Conservation (phyloP, 2,329 filamentous ascomycete genomes). For the Delphinella strobiligena region DNA sequence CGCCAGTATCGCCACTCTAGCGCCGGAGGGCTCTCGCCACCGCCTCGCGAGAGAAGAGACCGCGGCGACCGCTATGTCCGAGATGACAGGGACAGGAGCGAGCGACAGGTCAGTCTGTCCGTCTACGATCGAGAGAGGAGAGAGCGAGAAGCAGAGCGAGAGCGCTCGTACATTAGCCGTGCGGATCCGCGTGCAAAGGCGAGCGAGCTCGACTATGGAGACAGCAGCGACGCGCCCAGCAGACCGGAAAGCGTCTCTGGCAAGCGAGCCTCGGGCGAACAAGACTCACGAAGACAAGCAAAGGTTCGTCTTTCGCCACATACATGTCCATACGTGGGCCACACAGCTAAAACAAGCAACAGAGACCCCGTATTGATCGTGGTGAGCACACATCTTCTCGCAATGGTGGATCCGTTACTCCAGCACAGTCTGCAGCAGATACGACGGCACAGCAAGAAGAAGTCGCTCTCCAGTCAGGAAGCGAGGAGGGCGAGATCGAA, state of each 20-base stretch:
- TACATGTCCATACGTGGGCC: slow-evolving; percentile 1
- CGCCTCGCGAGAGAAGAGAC: slow-evolving; percentile 15
- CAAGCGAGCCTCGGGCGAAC: slow-evolving; percentile 3
- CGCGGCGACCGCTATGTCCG: slow-evolving; percentile 16
- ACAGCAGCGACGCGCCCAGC: slow-evolving; percentile 53
- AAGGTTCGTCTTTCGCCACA: neutral
- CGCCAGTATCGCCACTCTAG: slow-evolving; percentile 77
- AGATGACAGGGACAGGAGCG: slow-evolving; percentile 22
- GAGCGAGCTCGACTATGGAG: slow-evolving; percentile 86
- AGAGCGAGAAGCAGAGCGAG: slow-evolving; percentile 80
- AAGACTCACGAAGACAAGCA: neutral
- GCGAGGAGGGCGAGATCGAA: slow-evolving; percentile 96
- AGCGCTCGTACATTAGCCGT: slow-evolving; percentile 70
- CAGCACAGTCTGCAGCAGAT: slow-evolving; percentile 21
- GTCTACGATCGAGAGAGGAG: slow-evolving; percentile 78
- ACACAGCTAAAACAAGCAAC: slow-evolving; percentile 4
- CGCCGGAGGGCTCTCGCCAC: slow-evolving; percentile 21
- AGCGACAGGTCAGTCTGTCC: slow-evolving; percentile 35
- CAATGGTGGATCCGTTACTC: slow-evolving; percentile 47
- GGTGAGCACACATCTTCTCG: slow-evolving; percentile 47
- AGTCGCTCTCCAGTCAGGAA: slow-evolving; percentile 64
- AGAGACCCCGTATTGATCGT: slow-evolving; percentile 16
- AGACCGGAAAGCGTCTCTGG: slow-evolving; percentile 21
- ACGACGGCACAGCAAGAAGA: slow-evolving; percentile 36
- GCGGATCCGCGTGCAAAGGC: slow-evolving; percentile 69